Evolutionary conservation across 2,329 filamentous ascomycete species (phyloP), one percentile per base, ranked within the genome.

Genomic region (Fusarium coicis): DNA sequence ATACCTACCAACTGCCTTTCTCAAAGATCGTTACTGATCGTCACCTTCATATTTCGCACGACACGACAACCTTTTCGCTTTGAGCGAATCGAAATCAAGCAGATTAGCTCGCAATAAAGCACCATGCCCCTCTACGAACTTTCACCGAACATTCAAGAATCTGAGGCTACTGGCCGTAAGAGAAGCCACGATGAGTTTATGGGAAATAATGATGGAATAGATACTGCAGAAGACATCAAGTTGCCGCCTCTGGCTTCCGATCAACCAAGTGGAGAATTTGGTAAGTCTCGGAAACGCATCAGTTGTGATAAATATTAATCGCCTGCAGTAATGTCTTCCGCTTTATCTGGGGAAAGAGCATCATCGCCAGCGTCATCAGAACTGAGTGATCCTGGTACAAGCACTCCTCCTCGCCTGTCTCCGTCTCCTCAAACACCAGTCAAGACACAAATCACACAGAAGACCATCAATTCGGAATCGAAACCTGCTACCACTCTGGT

Each of bases 111-210:
- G 3, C 23, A 42, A 60, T 26, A 63, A 34, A 43, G 64, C 58
- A 54, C 63, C 70, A 88, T 88, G 87, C 84, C 87, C 77, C 80
- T 89, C 32, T 79, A 83, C 49, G 81, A 83, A 59, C 81, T 87
- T 77, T 85, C 86, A 23, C 79, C 83, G 18, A 88, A 88, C 68
- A 81, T 87, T 36, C 83, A 84, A 76, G 85, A 86, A 75, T 79
- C 82, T 30, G 84, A 87, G 56, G 73, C 79, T 26, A 79, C 79
- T 34, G 79, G 80, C 53, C 81, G 83, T 57, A 88, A 89, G 78
- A 80, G 86, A 66, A 84, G 80, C 46, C 85, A 87, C 71, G 81
- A 85, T 44, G 84, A 87, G 37, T 88, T 83, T 67, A 73, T 82
- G 6, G 81, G 78, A 15, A 79, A 83, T 30, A 68, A 79, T 28